phyloP scores from a whole-genome alignment of 2,329 filamentous ascomycete species.

The Exophiala viscosa region DNA sequence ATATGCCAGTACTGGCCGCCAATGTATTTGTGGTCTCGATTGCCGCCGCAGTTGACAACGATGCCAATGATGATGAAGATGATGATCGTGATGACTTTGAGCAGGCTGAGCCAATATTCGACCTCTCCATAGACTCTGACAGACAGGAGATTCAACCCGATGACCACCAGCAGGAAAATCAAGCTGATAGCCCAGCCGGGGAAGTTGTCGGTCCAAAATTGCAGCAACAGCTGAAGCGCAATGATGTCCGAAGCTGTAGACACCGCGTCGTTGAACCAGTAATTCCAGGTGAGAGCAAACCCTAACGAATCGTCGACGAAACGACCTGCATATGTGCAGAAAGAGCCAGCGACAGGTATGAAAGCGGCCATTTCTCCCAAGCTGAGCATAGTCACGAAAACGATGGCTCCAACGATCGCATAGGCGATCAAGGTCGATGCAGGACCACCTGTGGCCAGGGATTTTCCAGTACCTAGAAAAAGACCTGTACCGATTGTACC shows the following conservation, averaged over 20 bases:
- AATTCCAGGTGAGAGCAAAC: slow-evolving; percentile 50
- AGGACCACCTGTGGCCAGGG: slow-evolving; percentile 63
- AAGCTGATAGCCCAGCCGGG: slow-evolving; percentile 62
- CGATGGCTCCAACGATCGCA: slow-evolving; percentile 72
- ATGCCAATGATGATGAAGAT: slow-evolving; percentile 72
- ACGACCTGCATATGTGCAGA: slow-evolving; percentile 83
- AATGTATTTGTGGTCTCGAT: slow-evolving; percentile 55
- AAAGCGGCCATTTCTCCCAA: slow-evolving; percentile 89
- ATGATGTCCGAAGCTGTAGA: slow-evolving; percentile 60
- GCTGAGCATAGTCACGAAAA: slow-evolving; percentile 87
- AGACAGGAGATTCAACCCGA: slow-evolving; percentile 49
- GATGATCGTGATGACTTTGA: slow-evolving; percentile 53
- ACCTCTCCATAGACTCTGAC: slow-evolving; percentile 52
- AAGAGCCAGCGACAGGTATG: slow-evolving; percentile 86
- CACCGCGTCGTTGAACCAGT: slow-evolving; percentile 67
- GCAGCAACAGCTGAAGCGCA: slow-evolving; percentile 54
- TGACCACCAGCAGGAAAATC: slow-evolving; percentile 39
- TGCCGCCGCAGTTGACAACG: slow-evolving; percentile 57
- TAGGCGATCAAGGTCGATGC: slow-evolving; percentile 76
- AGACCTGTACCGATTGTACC: slow-evolving; percentile 86
- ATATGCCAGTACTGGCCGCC: slow-evolving; percentile 71
- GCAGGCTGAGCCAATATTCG: slow-evolving; percentile 44
- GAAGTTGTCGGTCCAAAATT: slow-evolving; percentile 61
- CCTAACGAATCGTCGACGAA: slow-evolving; percentile 74
- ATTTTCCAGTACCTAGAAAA: slow-evolving; percentile 76